These are phyloP conservation scores for Licmophora abbreviata DNA, from an alignment of 108 stramenopile species.

Conservation along the genomic window DNA sequence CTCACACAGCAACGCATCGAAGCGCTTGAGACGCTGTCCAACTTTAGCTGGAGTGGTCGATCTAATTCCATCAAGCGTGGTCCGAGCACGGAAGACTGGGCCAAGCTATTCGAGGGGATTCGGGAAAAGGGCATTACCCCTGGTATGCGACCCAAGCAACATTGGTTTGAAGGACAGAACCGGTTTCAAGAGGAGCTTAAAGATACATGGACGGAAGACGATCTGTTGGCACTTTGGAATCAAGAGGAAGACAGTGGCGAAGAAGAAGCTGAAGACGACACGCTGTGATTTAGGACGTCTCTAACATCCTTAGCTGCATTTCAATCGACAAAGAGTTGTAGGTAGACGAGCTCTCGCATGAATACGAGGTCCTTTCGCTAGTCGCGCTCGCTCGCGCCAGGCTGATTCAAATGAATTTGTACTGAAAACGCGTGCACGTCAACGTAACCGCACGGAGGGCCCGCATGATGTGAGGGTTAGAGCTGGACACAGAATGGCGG, in stretches of 20 bases:
- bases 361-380: too few species aligned
- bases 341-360: too few species aligned
- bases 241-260: slow-evolving; percentile 42
- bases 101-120: slow-evolving; percentile 32
- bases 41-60: slow-evolving; percentile 30
- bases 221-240: slow-evolving; percentile 51
- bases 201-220: slow-evolving; percentile 38
- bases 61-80: slow-evolving; percentile 4
- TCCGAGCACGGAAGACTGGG: slow-evolving; percentile 40
- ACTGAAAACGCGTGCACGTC: too few species aligned
- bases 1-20: slow-evolving; percentile 28
- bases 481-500: too few species aligned
- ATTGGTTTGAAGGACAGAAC: slow-evolving; percentile 45
- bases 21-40: slow-evolving; percentile 25
- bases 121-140: slow-evolving; percentile 41
- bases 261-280: too few species aligned
- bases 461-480: too few species aligned
- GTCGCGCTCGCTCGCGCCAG: too few species aligned
- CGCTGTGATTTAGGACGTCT: too few species aligned
- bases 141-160: slow-evolving; percentile 22
- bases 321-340: too few species aligned
- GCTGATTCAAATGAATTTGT: too few species aligned
- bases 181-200: slow-evolving; percentile 22
- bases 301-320: too few species aligned
- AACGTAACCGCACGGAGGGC: too few species aligned